Evolutionary conservation across 768 basidiomycete species (phyloP).

Genomic region (Termitomyces sp.): DNA sequence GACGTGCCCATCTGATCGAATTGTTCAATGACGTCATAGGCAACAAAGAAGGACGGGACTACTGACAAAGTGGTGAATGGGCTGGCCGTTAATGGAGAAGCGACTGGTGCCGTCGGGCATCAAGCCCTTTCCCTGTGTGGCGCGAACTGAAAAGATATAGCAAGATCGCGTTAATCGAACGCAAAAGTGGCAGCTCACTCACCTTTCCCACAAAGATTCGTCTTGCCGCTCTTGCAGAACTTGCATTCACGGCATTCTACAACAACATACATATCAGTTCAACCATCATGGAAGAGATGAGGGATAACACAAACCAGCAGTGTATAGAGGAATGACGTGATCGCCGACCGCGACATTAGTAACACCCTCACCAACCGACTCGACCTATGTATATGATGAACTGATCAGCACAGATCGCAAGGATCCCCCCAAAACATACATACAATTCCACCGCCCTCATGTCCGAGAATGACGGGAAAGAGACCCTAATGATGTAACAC

Average conservation of each 20-base stretch:
- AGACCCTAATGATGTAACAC: slow-evolving; percentile 50
- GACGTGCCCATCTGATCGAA: slow-evolving; percentile 91
- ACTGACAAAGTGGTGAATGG: slow-evolving; percentile 88
- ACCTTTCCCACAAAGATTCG: slow-evolving; percentile 97
- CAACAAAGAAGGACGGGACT: not conserved
- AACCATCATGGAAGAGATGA: too few relatives aligned
- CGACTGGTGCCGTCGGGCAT: slow-evolving; percentile 91
- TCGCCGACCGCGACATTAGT: slow-evolving; percentile 75
- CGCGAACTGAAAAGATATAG: slow-evolving; percentile 55
- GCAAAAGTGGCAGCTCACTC: slow-evolving; percentile 24
- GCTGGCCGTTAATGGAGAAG: slow-evolving; percentile 86
- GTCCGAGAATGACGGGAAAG: slow-evolving; percentile 92
- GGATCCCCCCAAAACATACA: slow-evolving; percentile 37
- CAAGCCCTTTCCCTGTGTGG: slow-evolving; percentile 89
- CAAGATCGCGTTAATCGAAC: not conserved
- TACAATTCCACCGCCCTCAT: slow-evolving; percentile 91
- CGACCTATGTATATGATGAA: slow-evolving; percentile 54
- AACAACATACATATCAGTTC: slow-evolving; percentile 1
- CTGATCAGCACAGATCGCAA: slow-evolving; percentile 8
- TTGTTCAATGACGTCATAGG: not conserved
- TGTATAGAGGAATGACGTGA: slow-evolving; percentile 96
- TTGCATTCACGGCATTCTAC: slow-evolving; percentile 94
- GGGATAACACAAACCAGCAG: slow-evolving; percentile 58
- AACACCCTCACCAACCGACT: slow-evolving; percentile 97
- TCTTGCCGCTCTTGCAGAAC: slow-evolving; percentile 98